Conservation (phyloP, 139 green algal genomes). For the Spirogloea muscicola region DNA sequence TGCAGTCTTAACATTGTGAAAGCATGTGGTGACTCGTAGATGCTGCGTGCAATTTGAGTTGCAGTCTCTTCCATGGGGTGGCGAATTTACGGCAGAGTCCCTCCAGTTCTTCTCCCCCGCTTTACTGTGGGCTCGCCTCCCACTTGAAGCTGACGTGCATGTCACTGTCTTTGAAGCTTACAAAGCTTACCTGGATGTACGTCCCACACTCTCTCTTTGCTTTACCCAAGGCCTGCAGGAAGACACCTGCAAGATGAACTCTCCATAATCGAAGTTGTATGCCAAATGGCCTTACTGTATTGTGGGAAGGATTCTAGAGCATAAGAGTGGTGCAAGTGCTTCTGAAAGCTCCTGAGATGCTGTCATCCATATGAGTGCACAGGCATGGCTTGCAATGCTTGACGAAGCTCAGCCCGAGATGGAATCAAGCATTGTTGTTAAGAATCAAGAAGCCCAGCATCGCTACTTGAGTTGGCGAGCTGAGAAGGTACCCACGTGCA, state of each 20-base stretch:
- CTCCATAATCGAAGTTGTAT: no score
- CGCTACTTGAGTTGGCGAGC: conserved; percentile 29
- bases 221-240: no score
- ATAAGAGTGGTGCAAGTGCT: no score
- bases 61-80: conserved; percentile 23
- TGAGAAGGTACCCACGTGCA: no score
- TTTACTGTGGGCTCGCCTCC: conserved; percentile 17
- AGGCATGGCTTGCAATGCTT: conserved; percentile 27
- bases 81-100: conserved; percentile 37
- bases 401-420: neutral
- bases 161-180: conserved; percentile 26
- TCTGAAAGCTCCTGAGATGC: no score
- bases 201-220: no score
- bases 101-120: conserved; percentile 43
- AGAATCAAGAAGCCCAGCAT: conserved; percentile 31
- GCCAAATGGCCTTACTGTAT: no score
- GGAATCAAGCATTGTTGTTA: neutral
- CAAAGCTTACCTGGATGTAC: conserved; percentile 12
- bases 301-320: no score
- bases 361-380: no score
- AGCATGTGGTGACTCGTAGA: neutral
- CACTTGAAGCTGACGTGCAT: neutral
- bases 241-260: no score
- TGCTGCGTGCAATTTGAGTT: neutral
- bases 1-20: no score